Base-by-base conservation (phyloP, 352 stramenopile species). In the Globisporangium cylindrosporum region DNA sequence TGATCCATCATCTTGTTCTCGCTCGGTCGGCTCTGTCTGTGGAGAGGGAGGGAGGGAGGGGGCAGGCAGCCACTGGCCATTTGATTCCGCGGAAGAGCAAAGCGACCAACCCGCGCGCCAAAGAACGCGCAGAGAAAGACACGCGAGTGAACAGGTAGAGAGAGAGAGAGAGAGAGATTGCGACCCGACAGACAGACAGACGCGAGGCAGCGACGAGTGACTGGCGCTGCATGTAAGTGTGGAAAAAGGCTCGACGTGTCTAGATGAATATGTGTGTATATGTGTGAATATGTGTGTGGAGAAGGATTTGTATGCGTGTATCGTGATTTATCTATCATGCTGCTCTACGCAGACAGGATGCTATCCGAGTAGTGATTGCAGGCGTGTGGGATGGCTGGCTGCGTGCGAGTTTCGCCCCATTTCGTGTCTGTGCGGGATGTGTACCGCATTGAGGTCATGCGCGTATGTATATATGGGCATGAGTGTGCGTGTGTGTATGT, bases 1-100 rank as follows among this genome's bases (percentile, higher is more conserved):
- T 76, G 71, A 72, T 74, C 72, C 63, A 58, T 65, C 58, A 61
- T 61, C 55, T 51, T 22, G 43, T 22, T 51, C 38, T 48, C 49
- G 49, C 49, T 25, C 49, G n/a, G 48, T 25, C 48, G 18, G 7
- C 25, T 10, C 29, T 36, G 25, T 59, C 25, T 62, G 48, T 60
- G 59, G 38, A 46, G 38, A 18, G 43, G 43, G 41, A 49, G 41
- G 59, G n/a, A 18, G 43, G 43, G 41, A 49, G 41, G 59, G n/a
- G n/a, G 18, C 5, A 43, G 61, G 8, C 5, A 43, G 61, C 49
- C 60, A 64, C 14, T 64, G 59, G 46, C 60, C 60, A 66, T 55
- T 66, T 66, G 43, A 66, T 66, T 66, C 60, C 43, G 18, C 60
- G 24, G 25, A 48, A 51, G 41, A 49, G 41, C 41, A 49, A 49